Percentiles rank a stretch among this genome's conserved stretches.
phyloP scores from a whole-genome alignment of 331 rosid genomes.

The Pyrus hybrid region DNA sequence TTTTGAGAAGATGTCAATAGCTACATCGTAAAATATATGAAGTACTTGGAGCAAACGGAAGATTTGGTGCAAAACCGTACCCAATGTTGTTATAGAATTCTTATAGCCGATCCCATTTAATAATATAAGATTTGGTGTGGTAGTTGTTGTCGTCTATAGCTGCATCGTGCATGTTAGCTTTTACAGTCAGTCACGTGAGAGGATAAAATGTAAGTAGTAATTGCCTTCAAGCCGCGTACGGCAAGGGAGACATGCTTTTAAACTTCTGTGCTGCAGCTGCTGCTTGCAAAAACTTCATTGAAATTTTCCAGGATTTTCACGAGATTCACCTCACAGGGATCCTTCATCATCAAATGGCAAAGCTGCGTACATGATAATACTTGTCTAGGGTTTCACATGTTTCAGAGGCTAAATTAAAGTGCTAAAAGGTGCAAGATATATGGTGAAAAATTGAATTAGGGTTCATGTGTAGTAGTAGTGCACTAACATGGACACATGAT shows the following conservation, averaged over 20 bases:
- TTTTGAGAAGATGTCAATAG: too few relatives aligned
- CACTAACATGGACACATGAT: background rate
- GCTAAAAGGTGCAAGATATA: background rate
- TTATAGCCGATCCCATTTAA: too few relatives aligned
- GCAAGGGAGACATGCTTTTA: background rate
- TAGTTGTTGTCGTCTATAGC: background rate
- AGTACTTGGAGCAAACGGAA: too few relatives aligned
- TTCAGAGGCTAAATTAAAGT: conserved; percentile 3
- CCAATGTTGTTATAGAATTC: too few relatives aligned
- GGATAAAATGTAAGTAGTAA: background rate
- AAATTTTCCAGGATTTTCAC: too few relatives aligned
- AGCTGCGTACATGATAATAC: background rate
- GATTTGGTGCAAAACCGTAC: too few relatives aligned
- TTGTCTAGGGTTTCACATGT: background rate
- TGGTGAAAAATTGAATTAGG: background rate
- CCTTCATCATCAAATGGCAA: background rate
- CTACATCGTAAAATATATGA: too few relatives aligned
- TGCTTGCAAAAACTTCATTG: background rate
- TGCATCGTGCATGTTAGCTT: background rate
- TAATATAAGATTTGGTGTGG: too few relatives aligned
- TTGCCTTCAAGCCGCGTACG: background rate
- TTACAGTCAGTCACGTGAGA: background rate
- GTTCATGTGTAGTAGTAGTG: background rate
- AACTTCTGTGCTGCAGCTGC: background rate
- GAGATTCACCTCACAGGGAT: background rate